Conservation (phyloP, 768 basidiomycete genomes). For the Hortiboletus flavorubellus region DNA sequence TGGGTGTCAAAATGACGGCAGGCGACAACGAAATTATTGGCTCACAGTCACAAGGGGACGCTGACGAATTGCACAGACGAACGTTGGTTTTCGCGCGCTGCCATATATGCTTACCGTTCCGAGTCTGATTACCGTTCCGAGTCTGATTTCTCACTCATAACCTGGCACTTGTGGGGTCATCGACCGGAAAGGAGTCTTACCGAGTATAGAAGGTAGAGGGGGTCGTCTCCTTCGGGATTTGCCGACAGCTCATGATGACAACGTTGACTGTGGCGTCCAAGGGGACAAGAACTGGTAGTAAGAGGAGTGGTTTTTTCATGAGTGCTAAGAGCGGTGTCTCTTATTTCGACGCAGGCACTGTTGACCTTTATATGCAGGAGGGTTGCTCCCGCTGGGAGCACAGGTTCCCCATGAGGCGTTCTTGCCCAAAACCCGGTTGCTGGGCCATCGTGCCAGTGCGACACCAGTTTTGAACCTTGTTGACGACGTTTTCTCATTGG, state of each 20-base stretch:
- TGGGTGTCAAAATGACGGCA: slow-evolving; percentile 17
- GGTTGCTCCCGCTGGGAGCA: not conserved
- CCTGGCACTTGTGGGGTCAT: not conserved
- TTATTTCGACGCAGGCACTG: slow-evolving; percentile 13
- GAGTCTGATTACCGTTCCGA: not conserved
- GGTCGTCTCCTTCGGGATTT: slow-evolving; percentile 13
- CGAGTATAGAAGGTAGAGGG: slow-evolving; percentile 4
- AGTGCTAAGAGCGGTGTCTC: slow-evolving; percentile 6
- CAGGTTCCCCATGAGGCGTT: slow-evolving; percentile 1
- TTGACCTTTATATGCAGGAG: slow-evolving; percentile 7
- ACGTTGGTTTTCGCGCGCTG: slow-evolving; percentile 23
- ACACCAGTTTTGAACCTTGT: slow-evolving; percentile 13
- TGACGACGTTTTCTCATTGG: slow-evolving; percentile 14
- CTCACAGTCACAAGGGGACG: slow-evolving; percentile 9
- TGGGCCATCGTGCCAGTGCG: slow-evolving; percentile 13
- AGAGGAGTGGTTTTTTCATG: not conserved
- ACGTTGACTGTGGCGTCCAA: not conserved
- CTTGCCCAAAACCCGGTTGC: slow-evolving; percentile 13
- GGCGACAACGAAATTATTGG: slow-evolving; percentile 6
- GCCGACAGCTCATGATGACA: slow-evolving; percentile 9
- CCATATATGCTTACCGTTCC: slow-evolving; percentile 11
- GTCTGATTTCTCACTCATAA: slow-evolving; percentile 9
- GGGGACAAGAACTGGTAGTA: not conserved
- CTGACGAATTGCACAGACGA: slow-evolving; percentile 23
- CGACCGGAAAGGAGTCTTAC: slow-evolving; percentile 2